Percentiles rank a stretch among this genome's conserved stretches.
Conservation (phyloP, 2,329 filamentous ascomycete species). For the Claviceps cyperi region DNA sequence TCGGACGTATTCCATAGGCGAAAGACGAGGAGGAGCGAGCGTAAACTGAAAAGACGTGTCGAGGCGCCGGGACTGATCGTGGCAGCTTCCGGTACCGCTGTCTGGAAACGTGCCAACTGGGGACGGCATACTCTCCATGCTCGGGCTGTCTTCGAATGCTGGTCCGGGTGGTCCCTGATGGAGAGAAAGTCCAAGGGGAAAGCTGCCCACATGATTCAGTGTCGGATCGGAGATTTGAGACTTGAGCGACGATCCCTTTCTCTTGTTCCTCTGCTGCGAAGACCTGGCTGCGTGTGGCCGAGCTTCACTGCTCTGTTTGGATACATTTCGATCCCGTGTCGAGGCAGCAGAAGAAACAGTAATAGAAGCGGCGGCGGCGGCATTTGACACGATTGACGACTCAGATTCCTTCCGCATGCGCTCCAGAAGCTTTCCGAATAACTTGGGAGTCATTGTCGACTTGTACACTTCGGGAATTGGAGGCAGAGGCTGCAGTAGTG, state of each 20-base stretch:
- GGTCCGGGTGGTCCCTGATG: background rate
- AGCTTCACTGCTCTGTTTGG: background rate
- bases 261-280: conserved; percentile 4
- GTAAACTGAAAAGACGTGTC: background rate
- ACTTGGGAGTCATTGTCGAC: conserved; percentile 11
- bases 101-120: background rate
- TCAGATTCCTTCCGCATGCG: conserved; percentile 13
- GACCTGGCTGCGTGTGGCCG: background rate
- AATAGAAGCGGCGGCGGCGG: background rate
- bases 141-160: background rate
- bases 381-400: background rate
- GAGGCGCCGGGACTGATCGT: background rate
- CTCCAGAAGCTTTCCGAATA: conserved; percentile 15
- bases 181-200: background rate
- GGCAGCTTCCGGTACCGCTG: too few relatives aligned
- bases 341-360: background rate
- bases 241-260: conserved; percentile 9
- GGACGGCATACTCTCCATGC: background rate
- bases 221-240: conserved; percentile 13
- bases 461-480: conserved; percentile 17
- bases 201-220: conserved; percentile 2
- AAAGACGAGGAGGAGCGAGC: conserved; percentile 16
- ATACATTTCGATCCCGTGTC: background rate
- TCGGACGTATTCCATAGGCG: conserved; percentile 26
- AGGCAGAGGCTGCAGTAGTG: conserved; percentile 12